Base-by-base conservation (phyloP, 2,329 filamentous ascomycete genomes). In the Aspergillus sp. region DNA sequence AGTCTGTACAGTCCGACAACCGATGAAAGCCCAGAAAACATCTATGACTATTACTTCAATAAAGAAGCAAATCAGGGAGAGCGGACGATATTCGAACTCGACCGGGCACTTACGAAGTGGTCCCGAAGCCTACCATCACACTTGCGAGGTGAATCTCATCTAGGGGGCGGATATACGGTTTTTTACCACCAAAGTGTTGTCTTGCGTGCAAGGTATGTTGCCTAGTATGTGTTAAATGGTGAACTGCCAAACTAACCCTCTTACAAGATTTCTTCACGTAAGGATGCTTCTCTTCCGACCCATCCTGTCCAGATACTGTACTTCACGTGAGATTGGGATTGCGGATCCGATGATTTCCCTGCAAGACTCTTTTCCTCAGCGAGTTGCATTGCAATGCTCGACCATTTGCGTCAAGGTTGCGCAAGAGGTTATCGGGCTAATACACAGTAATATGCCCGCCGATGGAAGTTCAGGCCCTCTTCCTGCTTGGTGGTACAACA, bases 401-500 rank as follows among this genome's bases (percentile, higher is more conserved):
- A 63, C 70, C n/a, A 70, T 76, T 8, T 77, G 74, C 55, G 70
- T 77, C 45, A 72, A 70, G 38, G 67, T 69, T 0, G 73, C 74
- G 0, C 72, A 71, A 32, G 72, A 75, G 58, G 65, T 70, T 1
- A 74, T 76, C 23, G 64, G 71, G 28, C 54, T 73, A 9, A 74
- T 76, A 10, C 61, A 72, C 39, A 65, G 59, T 7, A 70, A 74
- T 23, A 65, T 72, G 3, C 71, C 72, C 1, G 41, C 63, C 1
- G 69, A 74, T 36, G 69, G 68, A 1, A 69, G 68, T 1, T 62
- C 67, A 2, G 73, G 72, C 0, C 70, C 68, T 0, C 62, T 76
- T 39, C 74, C 74, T 6, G 72, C 73, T 1, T 77, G 74, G 74
- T 76, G 74, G 74, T 76, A 75, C 51, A 73, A 75, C 4, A 73